Conservation (phyloP, 768 basidiomycete genomes). For the Lyophyllum decastes region DNA sequence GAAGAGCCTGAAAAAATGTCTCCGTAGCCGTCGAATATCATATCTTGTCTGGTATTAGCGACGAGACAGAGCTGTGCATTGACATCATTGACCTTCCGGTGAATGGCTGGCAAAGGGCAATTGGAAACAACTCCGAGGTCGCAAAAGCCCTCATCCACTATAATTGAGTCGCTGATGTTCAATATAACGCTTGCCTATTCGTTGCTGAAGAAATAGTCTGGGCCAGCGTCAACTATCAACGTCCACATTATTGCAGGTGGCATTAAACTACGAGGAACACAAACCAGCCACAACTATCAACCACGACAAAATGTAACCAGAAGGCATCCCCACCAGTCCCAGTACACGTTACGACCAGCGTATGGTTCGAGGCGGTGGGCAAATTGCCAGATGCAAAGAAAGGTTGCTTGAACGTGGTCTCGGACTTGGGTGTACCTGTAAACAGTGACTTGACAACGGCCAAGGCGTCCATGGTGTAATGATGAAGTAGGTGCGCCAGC, state of each 20-base stretch:
- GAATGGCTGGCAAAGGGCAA: no score
- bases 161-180: background rate
- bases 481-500: background rate
- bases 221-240: no score
- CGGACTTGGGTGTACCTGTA: background rate
- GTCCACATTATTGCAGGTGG: no score
- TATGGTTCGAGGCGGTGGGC: background rate
- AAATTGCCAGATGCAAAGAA: background rate
- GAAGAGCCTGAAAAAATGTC: background rate
- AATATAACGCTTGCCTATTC: no score
- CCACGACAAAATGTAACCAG: background rate
- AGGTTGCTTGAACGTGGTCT: background rate
- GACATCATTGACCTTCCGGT: no score
- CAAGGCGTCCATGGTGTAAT: background rate
- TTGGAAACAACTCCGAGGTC: no score
- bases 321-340: background rate
- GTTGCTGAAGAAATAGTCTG: no score
- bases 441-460: background rate
- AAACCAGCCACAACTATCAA: background rate
- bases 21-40: background rate
- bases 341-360: background rate
- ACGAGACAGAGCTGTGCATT: no score
- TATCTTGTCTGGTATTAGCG: background rate
- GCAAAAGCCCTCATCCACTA: background rate
- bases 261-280: no score